These are phyloP conservation scores for Symbiodinium natans DNA, from an alignment of 73 alveolate genomes.

Conservation along the genomic window DNA sequence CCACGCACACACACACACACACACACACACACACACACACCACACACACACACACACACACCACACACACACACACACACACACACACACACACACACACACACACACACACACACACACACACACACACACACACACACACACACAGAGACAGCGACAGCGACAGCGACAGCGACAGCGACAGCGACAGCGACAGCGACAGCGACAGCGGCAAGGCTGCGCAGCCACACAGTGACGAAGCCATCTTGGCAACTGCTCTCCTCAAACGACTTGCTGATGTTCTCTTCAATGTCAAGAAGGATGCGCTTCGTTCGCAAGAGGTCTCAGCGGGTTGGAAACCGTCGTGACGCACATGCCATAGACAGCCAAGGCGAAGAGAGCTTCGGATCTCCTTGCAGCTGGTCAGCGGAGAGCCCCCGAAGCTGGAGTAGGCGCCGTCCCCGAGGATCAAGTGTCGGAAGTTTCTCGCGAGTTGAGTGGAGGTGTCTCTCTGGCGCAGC, in stretches of 20 bases:
- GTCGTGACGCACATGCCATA: no score
- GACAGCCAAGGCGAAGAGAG: slow-evolving; percentile 40
- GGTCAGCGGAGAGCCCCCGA: slow-evolving; percentile 66
- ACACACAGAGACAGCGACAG: no score
- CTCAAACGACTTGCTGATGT: slow-evolving; percentile 88
- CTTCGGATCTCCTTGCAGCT: slow-evolving; percentile 68
- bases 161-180: no score
- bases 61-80: no score
- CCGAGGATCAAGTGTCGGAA: background rate
- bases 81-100: no score
- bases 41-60: no score
- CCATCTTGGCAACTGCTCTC: slow-evolving; percentile 63
- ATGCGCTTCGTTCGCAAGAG: background rate
- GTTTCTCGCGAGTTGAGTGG: background rate
- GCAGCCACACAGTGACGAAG: slow-evolving; percentile 62
- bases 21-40: no score
- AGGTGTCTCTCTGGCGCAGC: slow-evolving; percentile 69
- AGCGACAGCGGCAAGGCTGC: slow-evolving; percentile 35
- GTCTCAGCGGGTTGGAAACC: no score
- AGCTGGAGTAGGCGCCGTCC: slow-evolving; percentile 48
- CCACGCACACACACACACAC: no score
- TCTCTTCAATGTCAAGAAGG: slow-evolving; percentile 36
- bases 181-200: no score
- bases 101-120: no score
- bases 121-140: no score